Evolutionary conservation across 2,329 filamentous ascomycete species (phyloP), one percentile per base, ranked within the genome.

Genomic region (Hirsutella rhossiliensis): DNA sequence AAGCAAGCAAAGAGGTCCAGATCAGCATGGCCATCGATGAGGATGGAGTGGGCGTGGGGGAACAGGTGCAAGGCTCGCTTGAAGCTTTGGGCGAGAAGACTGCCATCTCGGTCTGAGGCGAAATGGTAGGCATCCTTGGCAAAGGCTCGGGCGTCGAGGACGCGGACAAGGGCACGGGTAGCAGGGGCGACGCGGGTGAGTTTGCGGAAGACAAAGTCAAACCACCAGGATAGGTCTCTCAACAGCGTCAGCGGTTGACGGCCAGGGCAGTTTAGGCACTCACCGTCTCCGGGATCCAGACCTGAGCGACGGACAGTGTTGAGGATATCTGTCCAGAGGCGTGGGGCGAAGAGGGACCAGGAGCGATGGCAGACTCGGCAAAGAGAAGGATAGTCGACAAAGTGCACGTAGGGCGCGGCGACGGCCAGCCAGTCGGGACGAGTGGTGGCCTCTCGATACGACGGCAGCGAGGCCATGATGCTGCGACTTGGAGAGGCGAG

Each of bases 321-420:
- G 17, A 76, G 53, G 11, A 74, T 63, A 51, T 77, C 67, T 47
- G 62, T 61, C 75, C 75, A 79, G 17, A 78, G 57, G 5, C 62
- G 66, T 18, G 72, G 71, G 5, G 68, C 68, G 52, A 79, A 78
- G 18, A 66, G 56, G 37, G 50, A 45, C 59, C 71, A 67, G 50
- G 73, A 76, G 11, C 61, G 65, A 36, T 52, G 58, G 40, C 62
- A 68, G 11, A 78, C 73, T 32, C 66, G 65, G 52, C 71, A 76
- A 38, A 76, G 65, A 8, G 57, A 56, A 20, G 60, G 52, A 50
- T 71, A 72, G 51, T 72, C 65, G 6, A 52, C 45, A 37, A 63
- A 50, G 2, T 56, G 52, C 40, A 76, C 49, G 49, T 68, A 70
- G 1, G 69, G 65, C 7, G 65, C 69, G 12, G 67, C 67, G 4